Percentiles rank a stretch among this genome's conserved stretches.
phyloP scores from a whole-genome alignment of 306 rosid genomes.

The Dalbergia cultrata region DNA sequence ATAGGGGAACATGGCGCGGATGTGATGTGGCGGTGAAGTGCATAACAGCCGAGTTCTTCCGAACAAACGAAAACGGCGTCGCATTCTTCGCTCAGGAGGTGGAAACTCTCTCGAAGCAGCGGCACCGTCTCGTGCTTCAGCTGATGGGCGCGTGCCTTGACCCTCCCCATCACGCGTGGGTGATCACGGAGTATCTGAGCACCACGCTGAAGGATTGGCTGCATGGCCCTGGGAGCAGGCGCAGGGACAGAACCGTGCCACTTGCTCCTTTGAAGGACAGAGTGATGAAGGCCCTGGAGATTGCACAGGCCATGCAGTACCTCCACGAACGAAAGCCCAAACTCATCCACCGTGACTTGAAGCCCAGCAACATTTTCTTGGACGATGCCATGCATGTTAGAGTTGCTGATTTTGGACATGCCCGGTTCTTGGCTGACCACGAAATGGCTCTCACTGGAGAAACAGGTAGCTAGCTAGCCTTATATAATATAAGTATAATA shows the following conservation, averaged over 20 bases:
- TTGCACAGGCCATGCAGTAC: slow-evolving; percentile 81
- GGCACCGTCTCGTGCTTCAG: slow-evolving; percentile 73
- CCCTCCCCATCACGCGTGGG: slow-evolving; percentile 82
- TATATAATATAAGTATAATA: too few relatives aligned
- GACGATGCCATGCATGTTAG: slow-evolving; percentile 70
- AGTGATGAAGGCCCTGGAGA: slow-evolving; percentile 62
- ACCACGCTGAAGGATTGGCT: slow-evolving; percentile 80
- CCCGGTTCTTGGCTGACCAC: slow-evolving; percentile 68
- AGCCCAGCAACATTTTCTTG: slow-evolving; percentile 77
- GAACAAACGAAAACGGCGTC: slow-evolving; percentile 58
- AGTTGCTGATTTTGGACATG: slow-evolving; percentile 84
- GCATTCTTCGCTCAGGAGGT: slow-evolving; percentile 74
- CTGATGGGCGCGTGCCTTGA: slow-evolving; percentile 83
- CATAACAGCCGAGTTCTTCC: slow-evolving; percentile 62
- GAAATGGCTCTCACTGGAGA: slow-evolving; percentile 65
- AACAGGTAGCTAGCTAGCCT: slow-evolving; percentile 33
- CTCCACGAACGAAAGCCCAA: slow-evolving; percentile 85
- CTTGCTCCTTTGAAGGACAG: slow-evolving; percentile 68
- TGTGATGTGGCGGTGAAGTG: slow-evolving; percentile 83
- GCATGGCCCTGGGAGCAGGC: slow-evolving; percentile 69
- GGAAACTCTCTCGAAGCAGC: slow-evolving; percentile 70
- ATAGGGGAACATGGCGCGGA: slow-evolving; percentile 79
- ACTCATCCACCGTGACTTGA: slow-evolving; percentile 74
- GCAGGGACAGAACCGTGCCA: slow-evolving; percentile 48
- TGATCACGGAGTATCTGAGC: slow-evolving; percentile 64